Evolutionary conservation across 208 protist species (phyloP), one percentile per base, ranked within the genome.

Genomic region (Vickermania ingenoplastis): DNA sequence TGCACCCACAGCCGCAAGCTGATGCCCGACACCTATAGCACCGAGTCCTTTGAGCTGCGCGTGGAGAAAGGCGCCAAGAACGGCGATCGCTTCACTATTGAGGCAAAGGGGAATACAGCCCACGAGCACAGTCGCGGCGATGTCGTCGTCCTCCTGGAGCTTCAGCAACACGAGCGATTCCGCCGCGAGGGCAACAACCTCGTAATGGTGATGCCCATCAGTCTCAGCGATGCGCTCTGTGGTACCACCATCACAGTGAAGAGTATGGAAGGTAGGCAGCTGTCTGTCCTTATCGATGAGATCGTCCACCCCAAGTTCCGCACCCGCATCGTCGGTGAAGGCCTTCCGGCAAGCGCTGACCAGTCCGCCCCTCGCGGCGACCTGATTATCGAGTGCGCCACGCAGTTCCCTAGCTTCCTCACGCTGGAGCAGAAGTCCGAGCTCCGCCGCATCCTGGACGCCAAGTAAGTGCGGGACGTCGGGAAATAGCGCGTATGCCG

Each of bases 351-450:
- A 31, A 70, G 67, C 41, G 55, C 54, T 14, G 72, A 70, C 5
- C 65, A 65, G 2, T 64, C 72, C 11, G 53, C 74, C 22, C 60
- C 60, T n/a, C 75, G 86, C 23, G 86, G 86, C 1, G 82, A 90
- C 41, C 69, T 93, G 31, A 77, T 93, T 54, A 76, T 93, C 28
- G 82, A 93, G 69, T 93, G 78, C 57, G 72, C 65, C 28, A 89
- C 83, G 1, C 79, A 79, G 30, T 93, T 93, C 58, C 86, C 86
- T 21, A 77, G 74, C 50, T 93, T 89, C 59, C 63, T 93, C 50
- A 93, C 82, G 3, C 77, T 85, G 41, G 82, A 93, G 70, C 86
- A 93, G 77, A 93, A 89, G 65, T 79, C 83, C 7, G 82, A 93
- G 67, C 79, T 93, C 45, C 75, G 70, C 2, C 79, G 86, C 29